Evolutionary conservation across 2,329 filamentous ascomycete genomes (phyloP), one percentile per base, ranked within the genome.

Genomic region (Volutella citrinella): DNA sequence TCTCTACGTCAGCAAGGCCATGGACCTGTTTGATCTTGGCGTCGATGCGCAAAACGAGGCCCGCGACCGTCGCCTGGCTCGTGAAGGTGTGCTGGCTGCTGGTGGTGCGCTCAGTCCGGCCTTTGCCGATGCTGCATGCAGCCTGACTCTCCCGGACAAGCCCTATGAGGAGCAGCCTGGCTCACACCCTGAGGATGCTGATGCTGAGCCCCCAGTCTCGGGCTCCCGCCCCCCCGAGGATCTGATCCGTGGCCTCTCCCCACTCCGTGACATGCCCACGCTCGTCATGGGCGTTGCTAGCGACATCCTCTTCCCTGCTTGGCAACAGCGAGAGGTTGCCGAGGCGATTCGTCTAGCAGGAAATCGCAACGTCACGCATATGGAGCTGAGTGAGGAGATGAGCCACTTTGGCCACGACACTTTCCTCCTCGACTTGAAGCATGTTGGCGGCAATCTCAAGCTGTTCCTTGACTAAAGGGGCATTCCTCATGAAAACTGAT

Each of bases 391-490:
- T 20, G 88, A 97, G 66, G 89, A 97, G 65, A 79, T 93, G 63
- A 95, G 89, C 53, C 65, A 95, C 52, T 98, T 98, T 59, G 93
- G 93, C 1, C 93, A 98, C 55, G 93, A 98, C 58, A 97, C 91
- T 1, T 98, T 98, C 59, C 63, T 98, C 54, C 67, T 98, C 26
- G 93, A 98, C 63, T 65, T 97, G 37, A 82, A 95, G 65, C 85
- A 95, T 50, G 87, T 98, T 30, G 93, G 93, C 5, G 89, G 88
- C 0, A 86, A 82, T 30, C 68, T 98, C 28, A 81, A 80, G 51
- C 76, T 76, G 49, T 98, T 98, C 60, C 61, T 98, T 49, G 76
- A 74, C 2, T 91, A 40, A 22, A 22, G n/a, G n/a, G n/a, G n/a
- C n/a, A n/a, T n/a, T n/a, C n/a, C n/a, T n/a, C n/a, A n/a, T n/a